phyloP scores from a whole-genome alignment of 495 filamentous ascomycete species.

The Physcia stellaris region DNA sequence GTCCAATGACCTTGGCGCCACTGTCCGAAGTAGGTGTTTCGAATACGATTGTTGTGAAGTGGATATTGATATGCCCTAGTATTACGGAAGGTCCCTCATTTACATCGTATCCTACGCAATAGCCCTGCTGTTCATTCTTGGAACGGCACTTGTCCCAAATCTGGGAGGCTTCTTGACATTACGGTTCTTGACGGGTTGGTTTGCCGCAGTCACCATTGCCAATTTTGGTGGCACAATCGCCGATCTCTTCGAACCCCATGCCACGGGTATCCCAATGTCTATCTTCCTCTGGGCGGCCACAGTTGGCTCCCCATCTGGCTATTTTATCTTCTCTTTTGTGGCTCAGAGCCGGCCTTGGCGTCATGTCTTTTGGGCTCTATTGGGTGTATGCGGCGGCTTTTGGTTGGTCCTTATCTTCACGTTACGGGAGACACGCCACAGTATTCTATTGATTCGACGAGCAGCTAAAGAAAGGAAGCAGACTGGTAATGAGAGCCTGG shows the following conservation, averaged over 20 bases:
- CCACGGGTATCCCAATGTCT: slow-evolving; percentile 16
- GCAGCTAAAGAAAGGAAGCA: slow-evolving; percentile 13
- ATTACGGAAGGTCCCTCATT: slow-evolving; percentile 21
- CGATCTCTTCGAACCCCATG: slow-evolving; percentile 15
- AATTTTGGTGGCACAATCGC: slow-evolving; percentile 16
- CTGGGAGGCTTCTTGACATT: slow-evolving; percentile 17
- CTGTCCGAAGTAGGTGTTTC: too few species aligned
- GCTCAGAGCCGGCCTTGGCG: slow-evolving; percentile 24
- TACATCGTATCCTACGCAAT: slow-evolving; percentile 21
- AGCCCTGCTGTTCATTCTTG: slow-evolving; percentile 17
- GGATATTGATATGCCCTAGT: slow-evolving; percentile 12
- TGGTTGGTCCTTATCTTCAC: slow-evolving; percentile 27
- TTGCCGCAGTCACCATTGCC: slow-evolving; percentile 18
- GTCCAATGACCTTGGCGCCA: too few species aligned
- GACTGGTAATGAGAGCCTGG: slow-evolving; percentile 6
- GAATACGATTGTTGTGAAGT: slow-evolving; percentile 26
- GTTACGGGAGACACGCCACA: slow-evolving; percentile 32
- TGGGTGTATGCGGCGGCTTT: slow-evolving; percentile 31
- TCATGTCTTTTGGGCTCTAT: slow-evolving; percentile 32
- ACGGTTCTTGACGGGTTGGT: slow-evolving; percentile 17
- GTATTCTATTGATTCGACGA: slow-evolving; percentile 14
- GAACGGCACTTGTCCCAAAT: slow-evolving; percentile 15
- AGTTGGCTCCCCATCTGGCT: slow-evolving; percentile 27
- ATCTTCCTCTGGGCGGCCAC: slow-evolving; percentile 27
- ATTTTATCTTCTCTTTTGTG: slow-evolving; percentile 30